Conservation (phyloP, 225 moss, liverwort and hornwort species). For the Ulota crispa region DNA sequence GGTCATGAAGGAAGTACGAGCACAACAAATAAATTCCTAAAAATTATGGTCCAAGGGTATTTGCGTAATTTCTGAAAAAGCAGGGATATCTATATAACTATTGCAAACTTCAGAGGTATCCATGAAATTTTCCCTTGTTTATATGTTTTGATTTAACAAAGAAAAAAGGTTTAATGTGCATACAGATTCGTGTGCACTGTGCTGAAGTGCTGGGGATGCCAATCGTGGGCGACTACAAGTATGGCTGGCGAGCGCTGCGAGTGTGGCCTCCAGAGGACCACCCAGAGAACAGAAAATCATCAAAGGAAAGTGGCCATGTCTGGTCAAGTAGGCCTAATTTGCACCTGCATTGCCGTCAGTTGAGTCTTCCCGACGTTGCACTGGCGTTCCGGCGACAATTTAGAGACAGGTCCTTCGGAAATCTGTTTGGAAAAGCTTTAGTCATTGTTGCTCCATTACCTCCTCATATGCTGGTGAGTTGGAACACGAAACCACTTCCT, state of each 20-base stretch:
- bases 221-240: constrained; percentile 83
- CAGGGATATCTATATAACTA: too few relatives aligned
- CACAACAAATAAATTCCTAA: too few relatives aligned
- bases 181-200: constrained; percentile 90
- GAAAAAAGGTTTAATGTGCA: neutral
- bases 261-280: constrained; percentile 53
- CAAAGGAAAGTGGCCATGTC: constrained; percentile 42
- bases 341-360: constrained; percentile 79
- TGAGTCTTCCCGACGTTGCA: constrained; percentile 61
- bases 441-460: constrained; percentile 72
- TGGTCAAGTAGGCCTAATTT: constrained; percentile 50
- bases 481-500: constrained; percentile 41
- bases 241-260: constrained; percentile 73
- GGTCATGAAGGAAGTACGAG: too few relatives aligned
- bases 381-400: constrained; percentile 36
- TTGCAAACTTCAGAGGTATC: too few relatives aligned
- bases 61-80: too few relatives aligned
- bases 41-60: too few relatives aligned
- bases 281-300: neutral
- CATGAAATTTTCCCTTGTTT: neutral
- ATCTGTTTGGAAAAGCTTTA: constrained; percentile 30
- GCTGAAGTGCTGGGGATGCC: constrained; percentile 91
- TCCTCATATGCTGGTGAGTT: constrained; percentile 76
- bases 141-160: neutral
- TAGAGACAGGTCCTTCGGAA: neutral